A percentile compares a stretch with the other conserved stretches of the same genome.
Evolutionary conservation across 345 rosid genomes (phyloP).

Genomic region (Eucalyptus tenuipes): DNA sequence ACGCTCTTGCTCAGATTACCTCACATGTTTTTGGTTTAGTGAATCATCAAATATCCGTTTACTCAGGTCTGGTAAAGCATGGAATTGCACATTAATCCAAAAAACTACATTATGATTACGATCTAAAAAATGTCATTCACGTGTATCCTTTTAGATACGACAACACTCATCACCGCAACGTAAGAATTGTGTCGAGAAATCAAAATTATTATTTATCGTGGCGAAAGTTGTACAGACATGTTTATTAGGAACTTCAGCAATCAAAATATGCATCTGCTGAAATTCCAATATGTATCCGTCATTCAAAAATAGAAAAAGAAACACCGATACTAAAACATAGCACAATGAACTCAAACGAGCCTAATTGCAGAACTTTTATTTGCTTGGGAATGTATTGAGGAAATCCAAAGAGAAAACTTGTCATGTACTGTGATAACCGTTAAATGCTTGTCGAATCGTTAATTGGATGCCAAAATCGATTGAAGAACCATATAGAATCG

Average conservation of each 20-base stretch:
- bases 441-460: constrained; percentile 32
- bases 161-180: not conserved
- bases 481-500: constrained; percentile 68
- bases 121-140: not conserved
- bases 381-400: not conserved
- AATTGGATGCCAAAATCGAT: constrained; percentile 54
- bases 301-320: not conserved
- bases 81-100: not conserved
- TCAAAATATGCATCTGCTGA: not conserved
- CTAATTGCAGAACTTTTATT: not conserved
- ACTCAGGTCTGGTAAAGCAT: not conserved
- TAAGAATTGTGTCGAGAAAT: not conserved
- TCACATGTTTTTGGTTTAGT: not conserved
- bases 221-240: not conserved
- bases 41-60: not conserved
- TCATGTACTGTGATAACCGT: not conserved
- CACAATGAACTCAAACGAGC: not conserved
- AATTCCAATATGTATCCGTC: not conserved
- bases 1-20: not conserved
- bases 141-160: not conserved
- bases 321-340: not conserved
- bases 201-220: not conserved
- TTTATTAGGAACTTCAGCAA: not conserved
- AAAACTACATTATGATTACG: not conserved
- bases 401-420: not conserved